phyloP scores from a whole-genome alignment of 139 green algal genomes.

The Desmodesmus armatus region DNA sequence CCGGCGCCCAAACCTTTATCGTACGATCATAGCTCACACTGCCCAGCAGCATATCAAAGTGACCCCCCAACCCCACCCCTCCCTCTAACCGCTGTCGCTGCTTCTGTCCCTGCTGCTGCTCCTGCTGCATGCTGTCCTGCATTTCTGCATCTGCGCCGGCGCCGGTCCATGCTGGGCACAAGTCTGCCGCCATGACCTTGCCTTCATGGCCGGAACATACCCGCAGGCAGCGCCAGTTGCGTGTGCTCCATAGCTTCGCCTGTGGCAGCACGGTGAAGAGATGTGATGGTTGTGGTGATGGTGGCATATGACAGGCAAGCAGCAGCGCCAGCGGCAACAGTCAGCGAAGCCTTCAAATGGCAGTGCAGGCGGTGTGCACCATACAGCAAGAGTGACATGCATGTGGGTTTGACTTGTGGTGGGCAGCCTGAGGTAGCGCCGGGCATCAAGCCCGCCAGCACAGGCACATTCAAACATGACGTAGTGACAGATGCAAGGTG shows the following conservation, averaged over 20 bases:
- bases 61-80: neutral
- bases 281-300: too few relatives aligned
- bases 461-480: too few relatives aligned
- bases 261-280: too few relatives aligned
- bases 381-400: too few relatives aligned
- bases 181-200: slow-evolving; percentile 92
- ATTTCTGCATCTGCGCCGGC: slow-evolving; percentile 14
- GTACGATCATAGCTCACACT: slow-evolving; percentile 87
- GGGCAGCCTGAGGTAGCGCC: too few relatives aligned
- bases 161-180: slow-evolving; percentile 51
- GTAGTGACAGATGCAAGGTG: too few relatives aligned
- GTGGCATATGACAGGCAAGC: too few relatives aligned
- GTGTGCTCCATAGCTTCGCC: slow-evolving; percentile 69
- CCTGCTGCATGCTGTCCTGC: neutral
- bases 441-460: too few relatives aligned
- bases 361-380: too few relatives aligned
- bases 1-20: slow-evolving; percentile 87
- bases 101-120: neutral
- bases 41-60: slow-evolving; percentile 59
- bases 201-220: slow-evolving; percentile 92
- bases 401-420: too few relatives aligned
- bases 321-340: too few relatives aligned
- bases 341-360: too few relatives aligned
- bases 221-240: slow-evolving; percentile 76
- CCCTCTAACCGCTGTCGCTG: neutral